These are phyloP conservation scores for Puya raimondii DNA, from an alignment of 176 grass and related monocot genomes.

Conservation along the genomic window DNA sequence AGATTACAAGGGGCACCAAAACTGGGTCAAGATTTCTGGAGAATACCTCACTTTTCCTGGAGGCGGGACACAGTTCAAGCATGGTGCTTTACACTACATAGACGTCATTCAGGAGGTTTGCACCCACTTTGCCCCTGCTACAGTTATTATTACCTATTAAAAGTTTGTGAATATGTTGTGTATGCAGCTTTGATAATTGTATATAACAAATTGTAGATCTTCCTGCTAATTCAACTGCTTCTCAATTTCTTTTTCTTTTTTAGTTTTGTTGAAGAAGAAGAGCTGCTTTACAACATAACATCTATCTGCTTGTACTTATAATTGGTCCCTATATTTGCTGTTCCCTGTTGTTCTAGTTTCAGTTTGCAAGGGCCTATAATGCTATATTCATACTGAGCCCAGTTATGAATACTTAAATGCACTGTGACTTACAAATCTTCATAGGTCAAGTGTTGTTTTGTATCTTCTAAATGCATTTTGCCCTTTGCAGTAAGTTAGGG, in stretches of 20 bases:
- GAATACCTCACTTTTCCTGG: conserved; percentile 66
- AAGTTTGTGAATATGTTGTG: background rate
- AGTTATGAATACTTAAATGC: background rate
- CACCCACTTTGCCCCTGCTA: background rate
- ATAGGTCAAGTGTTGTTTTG: background rate
- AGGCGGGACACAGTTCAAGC: conserved; percentile 85
- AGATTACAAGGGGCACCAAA: conserved; percentile 75
- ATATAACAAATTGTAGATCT: background rate
- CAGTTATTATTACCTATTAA: background rate
- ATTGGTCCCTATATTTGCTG: background rate
- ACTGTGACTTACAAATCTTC: background rate
- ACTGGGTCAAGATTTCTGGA: conserved; percentile 74
- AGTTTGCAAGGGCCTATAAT: background rate
- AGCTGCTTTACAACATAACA: background rate
- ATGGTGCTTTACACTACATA: conserved; percentile 69
- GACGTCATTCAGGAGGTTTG: conserved; percentile 70
- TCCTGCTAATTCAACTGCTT: background rate
- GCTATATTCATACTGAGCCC: background rate
- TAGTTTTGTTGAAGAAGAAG: background rate
- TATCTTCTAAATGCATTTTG: background rate
- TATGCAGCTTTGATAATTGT: background rate
- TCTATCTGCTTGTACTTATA: background rate
- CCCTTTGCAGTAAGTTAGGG: background rate
- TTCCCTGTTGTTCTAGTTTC: background rate
- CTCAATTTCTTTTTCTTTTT: background rate